phyloP scores from a whole-genome alignment of 1,284 basidiomycete species.

The Tilletia setariae region DNA sequence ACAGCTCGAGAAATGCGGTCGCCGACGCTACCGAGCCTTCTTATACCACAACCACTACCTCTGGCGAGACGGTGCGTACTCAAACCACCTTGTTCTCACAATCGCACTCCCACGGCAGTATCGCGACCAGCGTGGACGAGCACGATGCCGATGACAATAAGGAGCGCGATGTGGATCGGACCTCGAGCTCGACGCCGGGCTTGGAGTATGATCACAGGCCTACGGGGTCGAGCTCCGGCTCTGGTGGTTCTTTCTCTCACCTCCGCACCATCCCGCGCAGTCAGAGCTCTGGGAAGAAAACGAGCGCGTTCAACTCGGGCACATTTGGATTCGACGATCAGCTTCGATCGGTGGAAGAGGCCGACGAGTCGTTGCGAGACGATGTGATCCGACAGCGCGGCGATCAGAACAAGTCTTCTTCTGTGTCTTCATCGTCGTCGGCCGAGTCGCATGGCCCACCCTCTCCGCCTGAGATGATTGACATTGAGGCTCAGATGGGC shows the following conservation, averaged over 20 bases:
- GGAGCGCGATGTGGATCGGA: not conserved
- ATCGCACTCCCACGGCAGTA: not conserved
- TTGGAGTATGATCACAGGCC: not conserved
- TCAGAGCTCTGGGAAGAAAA: not conserved
- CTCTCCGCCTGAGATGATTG: constrained; percentile 18
- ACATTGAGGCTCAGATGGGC: constrained; percentile 7
- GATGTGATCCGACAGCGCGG: constrained; percentile 10
- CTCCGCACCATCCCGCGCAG: not conserved
- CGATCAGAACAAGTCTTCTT: not conserved
- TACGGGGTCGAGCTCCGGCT: not conserved
- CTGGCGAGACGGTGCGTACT: too few species aligned
- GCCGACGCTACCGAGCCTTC: not conserved
- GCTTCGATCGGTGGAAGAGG: not conserved
- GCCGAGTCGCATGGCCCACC: constrained; percentile 30
- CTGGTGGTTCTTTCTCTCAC: not conserved
- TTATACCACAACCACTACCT: not conserved
- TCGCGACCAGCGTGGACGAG: not conserved
- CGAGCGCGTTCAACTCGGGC: not conserved
- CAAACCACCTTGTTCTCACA: too few species aligned
- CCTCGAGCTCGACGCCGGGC: constrained; percentile 3
- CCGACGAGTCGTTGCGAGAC: constrained; percentile 1
- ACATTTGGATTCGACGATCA: constrained; percentile 5
- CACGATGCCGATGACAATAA: not conserved
- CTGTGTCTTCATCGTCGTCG: constrained; percentile 17
- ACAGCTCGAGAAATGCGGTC: too few species aligned